Conservation (phyloP, 106 monocot genomes). For the Phalaenopsis aphrodite region DNA sequence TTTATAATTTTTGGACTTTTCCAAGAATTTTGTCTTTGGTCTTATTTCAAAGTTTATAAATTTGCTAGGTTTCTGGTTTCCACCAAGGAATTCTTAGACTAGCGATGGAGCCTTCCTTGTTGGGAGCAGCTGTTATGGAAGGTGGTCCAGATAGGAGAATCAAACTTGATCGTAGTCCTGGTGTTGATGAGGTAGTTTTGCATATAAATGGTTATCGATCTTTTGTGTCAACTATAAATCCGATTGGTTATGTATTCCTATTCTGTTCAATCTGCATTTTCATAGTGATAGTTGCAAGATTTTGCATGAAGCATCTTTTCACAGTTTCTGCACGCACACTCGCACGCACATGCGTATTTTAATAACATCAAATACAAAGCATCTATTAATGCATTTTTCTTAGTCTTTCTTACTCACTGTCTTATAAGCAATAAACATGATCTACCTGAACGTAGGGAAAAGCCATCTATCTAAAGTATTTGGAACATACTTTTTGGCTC, state of each 20-base stretch:
- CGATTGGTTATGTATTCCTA: not conserved
- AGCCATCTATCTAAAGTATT: not conserved
- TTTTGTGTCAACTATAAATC: not conserved
- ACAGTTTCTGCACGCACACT: no score
- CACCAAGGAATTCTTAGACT: conserved; percentile 87
- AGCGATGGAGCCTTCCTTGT: conserved; percentile 81
- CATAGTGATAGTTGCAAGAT: not conserved
- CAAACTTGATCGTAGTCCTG: conserved; percentile 74
- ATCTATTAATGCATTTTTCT: not conserved
- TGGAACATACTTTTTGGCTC: not conserved
- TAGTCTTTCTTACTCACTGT: not conserved
- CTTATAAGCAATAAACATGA: not conserved
- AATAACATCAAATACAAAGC: not conserved
- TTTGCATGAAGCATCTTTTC: not conserved
- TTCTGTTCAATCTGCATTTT: not conserved
- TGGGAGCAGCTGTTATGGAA: conserved; percentile 77
- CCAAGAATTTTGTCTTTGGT: not conserved
- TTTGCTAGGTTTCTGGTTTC: conserved; percentile 60
- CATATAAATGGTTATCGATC: not conserved
- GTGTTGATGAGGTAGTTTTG: conserved; percentile 77
- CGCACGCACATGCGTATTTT: no score
- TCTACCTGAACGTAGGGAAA: not conserved
- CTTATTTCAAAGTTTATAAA: not conserved
- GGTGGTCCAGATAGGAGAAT: conserved; percentile 94
- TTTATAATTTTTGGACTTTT: not conserved